phyloP scores from a whole-genome alignment of 768 basidiomycete species.

The Mycena rebaudengoi region DNA sequence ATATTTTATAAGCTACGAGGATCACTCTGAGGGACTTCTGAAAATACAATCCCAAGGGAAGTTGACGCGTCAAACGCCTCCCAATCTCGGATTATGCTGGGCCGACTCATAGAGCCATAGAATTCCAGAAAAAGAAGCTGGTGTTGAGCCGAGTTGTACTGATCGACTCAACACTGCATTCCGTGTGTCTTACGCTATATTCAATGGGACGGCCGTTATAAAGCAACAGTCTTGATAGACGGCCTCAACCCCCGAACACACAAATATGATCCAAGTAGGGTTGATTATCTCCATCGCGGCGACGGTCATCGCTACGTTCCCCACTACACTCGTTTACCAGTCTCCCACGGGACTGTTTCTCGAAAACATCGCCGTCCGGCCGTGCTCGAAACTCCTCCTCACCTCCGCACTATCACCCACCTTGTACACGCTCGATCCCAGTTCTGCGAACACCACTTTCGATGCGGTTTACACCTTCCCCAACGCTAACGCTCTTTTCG shows the following conservation, averaged over 20 bases:
- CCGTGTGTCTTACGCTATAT: constrained; percentile 4
- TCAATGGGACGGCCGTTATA: constrained; percentile 3
- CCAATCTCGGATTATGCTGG: too few species aligned
- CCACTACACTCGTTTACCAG: background rate
- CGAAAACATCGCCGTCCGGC: background rate
- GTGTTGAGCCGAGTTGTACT: too few species aligned
- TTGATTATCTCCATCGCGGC: too few species aligned
- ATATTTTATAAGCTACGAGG: too few species aligned
- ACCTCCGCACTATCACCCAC: background rate
- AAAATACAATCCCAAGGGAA: too few species aligned
- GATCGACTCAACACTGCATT: too few species aligned
- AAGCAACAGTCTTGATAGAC: background rate
- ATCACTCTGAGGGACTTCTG: too few species aligned
- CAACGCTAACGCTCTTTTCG: background rate
- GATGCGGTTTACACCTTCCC: background rate
- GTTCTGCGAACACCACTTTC: background rate
- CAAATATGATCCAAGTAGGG: constrained; percentile 3
- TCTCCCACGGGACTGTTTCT: background rate
- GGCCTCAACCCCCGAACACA: background rate
- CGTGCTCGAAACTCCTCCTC: constrained; percentile 29
- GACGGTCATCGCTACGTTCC: background rate
- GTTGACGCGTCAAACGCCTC: too few species aligned
- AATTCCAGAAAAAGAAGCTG: too few species aligned
- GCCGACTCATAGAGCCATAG: too few species aligned
- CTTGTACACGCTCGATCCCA: background rate